Conservation (phyloP, 2,329 filamentous ascomycete genomes). For the Aotearoamyces nothofagi region DNA sequence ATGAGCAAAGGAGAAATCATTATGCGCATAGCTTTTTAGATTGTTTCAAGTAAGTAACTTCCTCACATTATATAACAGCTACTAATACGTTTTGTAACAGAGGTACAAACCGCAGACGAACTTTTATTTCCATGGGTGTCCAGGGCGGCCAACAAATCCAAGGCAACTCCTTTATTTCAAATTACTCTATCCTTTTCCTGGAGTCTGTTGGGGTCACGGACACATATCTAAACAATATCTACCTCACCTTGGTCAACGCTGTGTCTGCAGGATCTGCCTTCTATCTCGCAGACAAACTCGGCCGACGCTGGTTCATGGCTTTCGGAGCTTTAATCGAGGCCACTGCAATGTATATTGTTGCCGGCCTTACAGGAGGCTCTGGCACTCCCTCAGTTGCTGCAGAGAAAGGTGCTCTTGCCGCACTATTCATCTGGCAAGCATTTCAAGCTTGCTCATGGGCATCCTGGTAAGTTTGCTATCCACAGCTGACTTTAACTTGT, state of each 20-base stretch:
- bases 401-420: conserved; percentile 7
- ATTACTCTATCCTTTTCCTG: background rate
- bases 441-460: conserved; percentile 7
- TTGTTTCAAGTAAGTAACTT: conserved; percentile 1
- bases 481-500: too few relatives aligned
- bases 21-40: background rate
- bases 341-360: conserved; percentile 5
- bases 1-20: background rate
- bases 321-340: conserved; percentile 4
- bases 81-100: background rate
- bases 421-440: conserved; percentile 8
- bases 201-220: conserved; percentile 4
- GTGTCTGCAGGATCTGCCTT: conserved; percentile 5
- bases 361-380: conserved; percentile 5
- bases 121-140: background rate
- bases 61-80: background rate
- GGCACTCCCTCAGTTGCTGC: background rate
- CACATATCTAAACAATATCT: conserved; percentile 7
- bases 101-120: conserved; percentile 1
- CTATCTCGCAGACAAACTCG: conserved; percentile 7
- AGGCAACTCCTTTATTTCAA: background rate
- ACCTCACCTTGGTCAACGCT: conserved; percentile 7
- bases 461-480: too few relatives aligned
- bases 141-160: background rate
- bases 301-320: conserved; percentile 6